phyloP scores from a whole-genome alignment of 441 rosid species.

The Biscutella laevigata region DNA sequence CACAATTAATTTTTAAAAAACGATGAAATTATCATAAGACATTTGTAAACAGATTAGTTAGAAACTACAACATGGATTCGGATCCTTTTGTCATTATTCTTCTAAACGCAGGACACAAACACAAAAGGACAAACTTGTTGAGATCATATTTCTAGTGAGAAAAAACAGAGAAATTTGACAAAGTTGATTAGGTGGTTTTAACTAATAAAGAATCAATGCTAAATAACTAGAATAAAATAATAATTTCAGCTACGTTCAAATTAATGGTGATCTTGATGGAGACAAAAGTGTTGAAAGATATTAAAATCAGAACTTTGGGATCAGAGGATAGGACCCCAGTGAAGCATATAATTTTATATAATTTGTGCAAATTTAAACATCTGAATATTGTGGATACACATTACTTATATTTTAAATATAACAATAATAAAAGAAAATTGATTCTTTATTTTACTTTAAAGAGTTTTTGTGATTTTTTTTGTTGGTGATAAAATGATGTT shows the following conservation, averaged over 20 bases:
- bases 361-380: constrained; percentile 4
- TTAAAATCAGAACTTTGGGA: constrained; percentile 47
- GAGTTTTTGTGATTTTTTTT: not conserved
- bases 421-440: not conserved
- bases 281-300: constrained; percentile 33
- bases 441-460: constrained; percentile 7
- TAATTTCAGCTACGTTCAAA: not conserved
- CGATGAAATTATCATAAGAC: constrained; percentile 3
- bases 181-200: constrained; percentile 18
- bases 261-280: constrained; percentile 28
- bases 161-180: not conserved
- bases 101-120: constrained; percentile 12
- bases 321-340: constrained; percentile 39
- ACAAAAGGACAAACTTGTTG: constrained; percentile 17
- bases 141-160: constrained; percentile 16
- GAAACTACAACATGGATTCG: constrained; percentile 1
- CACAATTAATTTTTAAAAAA: not conserved
- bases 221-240: not conserved
- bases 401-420: not conserved
- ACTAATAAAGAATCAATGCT: constrained; percentile 6
- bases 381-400: constrained; percentile 11
- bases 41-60: constrained; percentile 19
- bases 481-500: no score
- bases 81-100: constrained; percentile 19
- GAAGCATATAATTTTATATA: not conserved